These are phyloP conservation scores for Metschnikowia aberdeeniae DNA, from an alignment of 805 yeast species.

Conservation along the genomic window DNA sequence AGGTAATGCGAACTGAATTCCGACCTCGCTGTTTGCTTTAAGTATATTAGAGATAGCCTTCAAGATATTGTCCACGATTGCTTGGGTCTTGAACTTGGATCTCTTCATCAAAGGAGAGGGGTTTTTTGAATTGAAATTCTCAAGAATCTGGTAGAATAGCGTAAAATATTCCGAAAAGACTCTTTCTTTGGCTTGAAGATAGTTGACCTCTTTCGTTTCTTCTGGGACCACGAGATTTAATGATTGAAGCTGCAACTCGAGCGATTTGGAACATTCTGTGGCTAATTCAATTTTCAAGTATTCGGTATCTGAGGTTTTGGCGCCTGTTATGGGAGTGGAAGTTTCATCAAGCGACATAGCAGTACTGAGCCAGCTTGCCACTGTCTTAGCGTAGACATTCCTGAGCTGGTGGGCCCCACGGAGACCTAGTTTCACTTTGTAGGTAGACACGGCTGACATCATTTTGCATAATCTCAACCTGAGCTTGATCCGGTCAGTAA, in stretches of 20 bases:
- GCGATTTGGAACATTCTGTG: constrained; percentile 56
- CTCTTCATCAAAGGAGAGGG: constrained; percentile 16
- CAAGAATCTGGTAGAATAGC: constrained; percentile 50
- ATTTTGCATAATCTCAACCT: constrained; percentile 43
- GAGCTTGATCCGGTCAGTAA: constrained; percentile 30
- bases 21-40: constrained; percentile 71
- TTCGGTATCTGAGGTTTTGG: constrained; percentile 33
- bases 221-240: constrained; percentile 58
- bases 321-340: background rate
- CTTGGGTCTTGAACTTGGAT: constrained; percentile 50
- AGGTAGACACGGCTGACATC: constrained; percentile 30
- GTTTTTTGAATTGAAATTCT: constrained; percentile 35
- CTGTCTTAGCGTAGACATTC: constrained; percentile 44
- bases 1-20: constrained; percentile 70
- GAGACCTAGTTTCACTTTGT: constrained; percentile 30
- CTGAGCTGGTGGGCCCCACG: constrained; percentile 46
- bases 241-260: constrained; percentile 52
- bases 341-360: constrained; percentile 35
- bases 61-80: constrained; percentile 60
- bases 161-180: constrained; percentile 69
- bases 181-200: constrained; percentile 52
- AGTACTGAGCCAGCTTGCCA: constrained; percentile 52
- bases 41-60: constrained; percentile 64
- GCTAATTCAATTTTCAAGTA: constrained; percentile 57
- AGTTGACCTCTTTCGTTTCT: constrained; percentile 49